phyloP scores from a whole-genome alignment of 192 early-diverging fungal genomes.

The Backusella sp. region DNA sequence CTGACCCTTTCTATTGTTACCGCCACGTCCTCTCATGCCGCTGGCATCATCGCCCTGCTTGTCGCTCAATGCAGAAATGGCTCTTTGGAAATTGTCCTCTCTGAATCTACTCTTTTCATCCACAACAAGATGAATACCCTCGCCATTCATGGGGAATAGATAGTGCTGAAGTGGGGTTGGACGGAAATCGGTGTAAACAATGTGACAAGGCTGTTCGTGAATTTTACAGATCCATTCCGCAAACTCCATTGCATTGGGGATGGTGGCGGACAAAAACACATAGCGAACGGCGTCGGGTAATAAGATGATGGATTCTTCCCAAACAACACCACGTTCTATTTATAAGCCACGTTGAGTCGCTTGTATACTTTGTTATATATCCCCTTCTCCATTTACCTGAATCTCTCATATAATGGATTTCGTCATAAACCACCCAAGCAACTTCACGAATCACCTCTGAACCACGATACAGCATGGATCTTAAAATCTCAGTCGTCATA shows the following conservation, averaged over 20 bases:
- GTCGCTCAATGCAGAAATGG: constrained; percentile 71
- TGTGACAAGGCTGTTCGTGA: constrained; percentile 96
- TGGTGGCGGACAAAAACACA: constrained; percentile 97
- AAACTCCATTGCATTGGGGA: constrained; percentile 98
- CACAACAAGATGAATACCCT: constrained; percentile 94
- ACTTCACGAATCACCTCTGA: constrained; percentile 96
- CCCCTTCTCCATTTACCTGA: no score
- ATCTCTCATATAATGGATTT: constrained; percentile 99
- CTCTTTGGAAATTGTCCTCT: constrained; percentile 95
- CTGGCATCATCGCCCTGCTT: constrained; percentile 59
- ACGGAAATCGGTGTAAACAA: constrained; percentile 96
- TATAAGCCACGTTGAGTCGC: not conserved
- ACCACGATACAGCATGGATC: constrained; percentile 96
- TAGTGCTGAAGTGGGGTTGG: constrained; percentile 98
- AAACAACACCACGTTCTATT: constrained; percentile 93
- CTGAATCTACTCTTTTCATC: constrained; percentile 95
- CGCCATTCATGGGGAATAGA: constrained; percentile 85
- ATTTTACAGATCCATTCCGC: constrained; percentile 97
- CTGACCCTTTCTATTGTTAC: constrained; percentile 46
- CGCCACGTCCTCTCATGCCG: constrained; percentile 44
- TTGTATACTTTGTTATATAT: no score
- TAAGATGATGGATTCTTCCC: constrained; percentile 98
- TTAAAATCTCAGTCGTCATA: constrained; percentile 99
- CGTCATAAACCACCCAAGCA: constrained; percentile 97
- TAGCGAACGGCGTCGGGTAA: constrained; percentile 89